Percentiles rank a stretch among this genome's conserved stretches.
Evolutionary conservation across 805 yeast genomes (phyloP).

Genomic region (Lipomyces yamadae): DNA sequence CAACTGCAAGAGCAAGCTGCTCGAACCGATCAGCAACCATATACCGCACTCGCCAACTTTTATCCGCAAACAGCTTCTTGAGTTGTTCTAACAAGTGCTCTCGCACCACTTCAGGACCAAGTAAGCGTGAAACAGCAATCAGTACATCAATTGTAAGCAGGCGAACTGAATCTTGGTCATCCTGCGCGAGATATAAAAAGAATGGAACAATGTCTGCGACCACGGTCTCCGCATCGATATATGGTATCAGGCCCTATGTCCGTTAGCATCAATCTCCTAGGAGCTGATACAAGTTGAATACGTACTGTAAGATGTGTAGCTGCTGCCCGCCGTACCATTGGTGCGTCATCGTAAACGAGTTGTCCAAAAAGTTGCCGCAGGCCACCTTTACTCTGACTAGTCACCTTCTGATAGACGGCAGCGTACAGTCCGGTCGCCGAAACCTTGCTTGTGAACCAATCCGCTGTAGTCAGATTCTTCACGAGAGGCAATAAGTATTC

Average conservation of each 20-base stretch:
- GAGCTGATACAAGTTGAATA: not conserved
- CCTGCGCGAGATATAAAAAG: conserved; percentile 54
- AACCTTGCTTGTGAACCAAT: conserved; percentile 92
- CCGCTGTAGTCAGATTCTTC: conserved; percentile 77
- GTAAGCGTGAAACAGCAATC: conserved; percentile 66
- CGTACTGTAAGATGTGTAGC: conserved; percentile 65
- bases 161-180: conserved; percentile 94
- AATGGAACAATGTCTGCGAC: conserved; percentile 37
- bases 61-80: conserved; percentile 76
- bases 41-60: conserved; percentile 97
- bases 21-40: conserved; percentile 96
- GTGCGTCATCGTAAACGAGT: conserved; percentile 86
- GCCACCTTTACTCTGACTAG: conserved; percentile 52
- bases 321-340: conserved; percentile 96
- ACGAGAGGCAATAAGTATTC: conserved; percentile 75
- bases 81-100: conserved; percentile 51
- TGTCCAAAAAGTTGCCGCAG: conserved; percentile 70
- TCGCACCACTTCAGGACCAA: conserved; percentile 38
- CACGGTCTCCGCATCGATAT: conserved; percentile 31
- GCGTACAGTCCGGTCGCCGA: conserved; percentile 90
- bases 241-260: conserved; percentile 16
- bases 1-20: conserved; percentile 65
- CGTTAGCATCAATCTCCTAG: not conserved
- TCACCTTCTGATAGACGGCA: conserved; percentile 63
- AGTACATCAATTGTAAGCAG: conserved; percentile 86